Base-by-base conservation (phyloP, 495 filamentous ascomycete species). In the Hypoxylon fuscum region DNA sequence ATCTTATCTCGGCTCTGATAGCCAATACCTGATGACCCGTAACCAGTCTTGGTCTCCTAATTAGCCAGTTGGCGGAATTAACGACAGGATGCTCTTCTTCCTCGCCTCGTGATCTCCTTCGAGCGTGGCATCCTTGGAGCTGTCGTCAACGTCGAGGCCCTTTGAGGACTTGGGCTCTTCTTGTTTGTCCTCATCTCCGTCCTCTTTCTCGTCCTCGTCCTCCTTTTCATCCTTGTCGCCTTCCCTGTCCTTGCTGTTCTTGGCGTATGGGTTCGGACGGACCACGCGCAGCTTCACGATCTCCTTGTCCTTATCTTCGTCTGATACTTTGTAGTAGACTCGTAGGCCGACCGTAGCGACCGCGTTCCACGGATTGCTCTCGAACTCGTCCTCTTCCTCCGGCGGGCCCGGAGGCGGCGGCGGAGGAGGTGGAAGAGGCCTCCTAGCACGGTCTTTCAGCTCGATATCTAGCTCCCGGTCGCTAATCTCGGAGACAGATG, bases 291-390 rank as follows among this genome's bases (percentile, higher is more conserved):
- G 18, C 62, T 68, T 74, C 0, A 79, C 74, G 15, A 75, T 63
- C 54, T 84, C 85, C 38, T 75, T 70, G 47, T 80, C 77, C 9
- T 81, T 78, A 21, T 80, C 80, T 38, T 79, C 78, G 21, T 85
- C 82, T 18, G 77, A 74, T 2, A 86, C 85, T 81, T 73, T 71
- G 55, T 77, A 86, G 71, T 91, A 95, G 1, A 96, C 85, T 25
- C 88, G 79, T 41, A 96, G 68, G 0, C 92, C 91, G 0, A 95
- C 84, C 1, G 93, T 90, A 38, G 85, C 91, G 0, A 94, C 85
- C 0, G 92, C 91, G 71, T 96, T 95, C 92, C 92, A 96, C 1
- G 90, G 89, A 44, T 93, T 84, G 5, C 64, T 70, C 56, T 77
- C 82, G 38, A 81, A 77, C 43, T 82, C 79, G 43, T 79, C 78